Conservation (phyloP, 495 filamentous ascomycete genomes). For the Beverwykella pulmonaria region DNA sequence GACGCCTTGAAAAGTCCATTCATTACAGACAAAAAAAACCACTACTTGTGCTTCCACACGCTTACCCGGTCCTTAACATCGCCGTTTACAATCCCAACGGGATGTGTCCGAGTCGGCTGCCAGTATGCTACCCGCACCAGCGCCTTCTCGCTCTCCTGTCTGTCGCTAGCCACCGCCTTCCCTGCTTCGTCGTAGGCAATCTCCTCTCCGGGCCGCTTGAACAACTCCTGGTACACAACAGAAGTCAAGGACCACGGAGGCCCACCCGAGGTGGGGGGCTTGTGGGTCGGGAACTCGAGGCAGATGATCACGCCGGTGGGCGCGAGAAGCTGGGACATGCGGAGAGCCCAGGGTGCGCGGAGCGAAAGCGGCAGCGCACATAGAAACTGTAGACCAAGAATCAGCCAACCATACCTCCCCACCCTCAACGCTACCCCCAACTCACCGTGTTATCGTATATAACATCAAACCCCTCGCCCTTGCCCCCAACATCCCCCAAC, state of each 20-base stretch:
- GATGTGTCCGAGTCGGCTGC: conserved; percentile 70
- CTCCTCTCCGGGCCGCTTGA: conserved; percentile 66
- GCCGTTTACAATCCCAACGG: conserved; percentile 57
- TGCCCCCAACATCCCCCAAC: conserved; percentile 48
- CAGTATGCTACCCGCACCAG: conserved; percentile 65
- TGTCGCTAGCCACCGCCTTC: conserved; percentile 53
- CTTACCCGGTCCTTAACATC: conserved; percentile 64
- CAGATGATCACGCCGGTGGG: conserved; percentile 68
- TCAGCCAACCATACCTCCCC: background rate
- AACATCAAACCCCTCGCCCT: conserved; percentile 67
- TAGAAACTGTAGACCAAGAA: conserved; percentile 63
- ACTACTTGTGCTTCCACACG: conserved; percentile 48
- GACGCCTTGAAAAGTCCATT: conserved; percentile 40
- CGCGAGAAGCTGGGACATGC: conserved; percentile 65
- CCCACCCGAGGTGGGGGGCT: conserved; percentile 62
- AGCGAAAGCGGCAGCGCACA: conserved; percentile 69
- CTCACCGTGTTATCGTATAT: conserved; percentile 85
- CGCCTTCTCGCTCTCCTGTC: conserved; percentile 48
- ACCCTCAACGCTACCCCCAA: background rate
- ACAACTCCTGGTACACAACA: conserved; percentile 66
- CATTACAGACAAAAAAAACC: background rate
- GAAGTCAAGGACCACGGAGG: conserved; percentile 70
- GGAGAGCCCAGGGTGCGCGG: conserved; percentile 69
- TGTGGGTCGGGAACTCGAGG: conserved; percentile 78
- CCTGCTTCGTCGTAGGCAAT: conserved; percentile 63